These are phyloP conservation scores for Paramecium pentaurelia DNA, from an alignment of 73 alveolate genomes.

Conservation along the genomic window DNA sequence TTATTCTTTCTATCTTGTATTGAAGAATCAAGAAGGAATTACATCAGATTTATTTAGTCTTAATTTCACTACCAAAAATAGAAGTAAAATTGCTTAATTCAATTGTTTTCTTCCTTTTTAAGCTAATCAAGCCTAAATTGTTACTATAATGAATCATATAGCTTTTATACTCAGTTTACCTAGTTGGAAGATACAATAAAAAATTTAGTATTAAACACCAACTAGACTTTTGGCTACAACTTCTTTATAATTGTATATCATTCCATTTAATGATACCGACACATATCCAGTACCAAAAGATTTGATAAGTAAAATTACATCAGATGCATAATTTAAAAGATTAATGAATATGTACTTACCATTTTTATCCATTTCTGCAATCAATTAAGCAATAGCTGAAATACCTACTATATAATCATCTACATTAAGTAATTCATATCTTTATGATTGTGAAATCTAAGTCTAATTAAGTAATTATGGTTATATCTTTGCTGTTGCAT, in stretches of 20 bases:
- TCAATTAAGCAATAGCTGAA: background rate
- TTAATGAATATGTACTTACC: background rate
- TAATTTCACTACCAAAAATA: background rate
- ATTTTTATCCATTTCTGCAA: background rate
- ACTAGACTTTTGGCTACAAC: background rate
- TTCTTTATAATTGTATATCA: background rate
- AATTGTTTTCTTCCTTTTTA: background rate
- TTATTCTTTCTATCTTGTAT: background rate
- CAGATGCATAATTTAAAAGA: background rate
- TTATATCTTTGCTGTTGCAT: background rate
- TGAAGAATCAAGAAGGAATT: background rate
- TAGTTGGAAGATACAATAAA: background rate
- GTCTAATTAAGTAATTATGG: background rate
- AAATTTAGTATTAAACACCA: background rate
- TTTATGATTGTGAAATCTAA: constrained; percentile 10
- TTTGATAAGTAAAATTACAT: background rate
- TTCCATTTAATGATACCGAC: constrained; percentile 26
- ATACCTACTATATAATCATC: background rate
- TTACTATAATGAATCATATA: background rate
- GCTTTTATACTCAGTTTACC: constrained; percentile 18
- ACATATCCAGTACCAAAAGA: constrained; percentile 18
- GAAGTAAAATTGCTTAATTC: background rate
- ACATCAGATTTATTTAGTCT: background rate
- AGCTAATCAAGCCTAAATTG: background rate
- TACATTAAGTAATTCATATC: background rate